These are phyloP conservation scores for Henningerozyma blattae DNA, from an alignment of 805 yeast species.

Conservation along the genomic window DNA sequence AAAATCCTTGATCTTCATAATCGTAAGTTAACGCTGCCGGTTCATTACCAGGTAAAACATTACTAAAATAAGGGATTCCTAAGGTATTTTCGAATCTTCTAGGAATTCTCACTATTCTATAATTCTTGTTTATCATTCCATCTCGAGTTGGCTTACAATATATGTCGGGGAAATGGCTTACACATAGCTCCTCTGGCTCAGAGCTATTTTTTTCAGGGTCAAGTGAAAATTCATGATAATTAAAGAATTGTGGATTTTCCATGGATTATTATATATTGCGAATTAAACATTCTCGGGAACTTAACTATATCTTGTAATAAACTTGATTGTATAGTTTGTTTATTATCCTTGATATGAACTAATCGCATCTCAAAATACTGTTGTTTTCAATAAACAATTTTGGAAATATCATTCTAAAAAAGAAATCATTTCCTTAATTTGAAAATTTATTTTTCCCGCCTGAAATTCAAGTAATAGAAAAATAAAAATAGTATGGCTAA, in stretches of 20 bases:
- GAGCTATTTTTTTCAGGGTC: slow-evolving; percentile 24
- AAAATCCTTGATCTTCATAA: slow-evolving; percentile 16
- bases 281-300: no score
- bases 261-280: not conserved
- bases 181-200: slow-evolving; percentile 28
- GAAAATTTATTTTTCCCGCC: no score
- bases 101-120: slow-evolving; percentile 59
- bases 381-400: no score
- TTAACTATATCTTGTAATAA: no score
- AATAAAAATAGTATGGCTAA: no score
- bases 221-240: slow-evolving; percentile 47
- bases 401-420: no score
- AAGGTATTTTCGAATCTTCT: slow-evolving; percentile 31
- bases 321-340: no score
- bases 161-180: slow-evolving; percentile 59
- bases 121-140: slow-evolving; percentile 22
- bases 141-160: slow-evolving; percentile 15
- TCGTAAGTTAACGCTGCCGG: slow-evolving; percentile 39
- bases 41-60: slow-evolving; percentile 44
- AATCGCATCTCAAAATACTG: no score
- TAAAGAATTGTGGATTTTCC: slow-evolving; percentile 35
- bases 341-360: no score
- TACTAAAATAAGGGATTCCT: slow-evolving; percentile 44
- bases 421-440: no score
- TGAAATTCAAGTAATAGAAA: no score